Base-by-base conservation (phyloP, 352 stramenopile species). In the Phytophthora pinifolia region DNA sequence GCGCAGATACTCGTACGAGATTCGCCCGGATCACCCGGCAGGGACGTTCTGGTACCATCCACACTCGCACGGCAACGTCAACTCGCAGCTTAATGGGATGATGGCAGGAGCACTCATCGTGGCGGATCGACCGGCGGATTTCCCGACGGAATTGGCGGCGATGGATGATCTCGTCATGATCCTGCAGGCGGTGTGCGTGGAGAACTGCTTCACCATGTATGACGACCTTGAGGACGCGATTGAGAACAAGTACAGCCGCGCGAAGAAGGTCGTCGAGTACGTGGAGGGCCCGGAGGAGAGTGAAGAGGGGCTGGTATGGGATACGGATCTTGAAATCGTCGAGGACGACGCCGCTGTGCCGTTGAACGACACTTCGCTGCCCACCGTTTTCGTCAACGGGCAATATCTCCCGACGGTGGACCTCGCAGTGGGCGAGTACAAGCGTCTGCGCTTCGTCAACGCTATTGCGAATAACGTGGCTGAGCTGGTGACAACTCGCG, bases 21-120 rank as follows among this genome's bases (percentile, higher is more conserved):
- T 92, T 47, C 76, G 78, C 1, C 38, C 59, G 1, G 76, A 92
- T 49, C 82, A 92, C 54, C 79, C 82, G 9, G 48, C 76, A 7
- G 82, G 82, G 10, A 89, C 82, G 41, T 92, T 89, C 50, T 92
- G 82, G 82, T 92, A 92, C 51, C 82, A 92, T 48, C 78, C 82
- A 13, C 82, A 92, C 59, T 61, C 70, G 30, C 77, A 89, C 45
- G 79, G 79, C n/a, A 71, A 88, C 45, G 67, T 87, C 25, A 92
- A 92, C 49, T 79, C 82, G 22, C 82, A 92, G 48, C 57, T 92
- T 3, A 76, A 76, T 27, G 82, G 82, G 10, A 74, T 92, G 59
- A 86, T 92, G 77, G 79, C 82, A 38, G 82, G 82, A 1, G 59
- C 72, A 20, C 54, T 92, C 7, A 70, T 90, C 42, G 73, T 92